Base-by-base conservation (phyloP, 2,329 filamentous ascomycete species). In the Gaeumannomyces sp. region DNA sequence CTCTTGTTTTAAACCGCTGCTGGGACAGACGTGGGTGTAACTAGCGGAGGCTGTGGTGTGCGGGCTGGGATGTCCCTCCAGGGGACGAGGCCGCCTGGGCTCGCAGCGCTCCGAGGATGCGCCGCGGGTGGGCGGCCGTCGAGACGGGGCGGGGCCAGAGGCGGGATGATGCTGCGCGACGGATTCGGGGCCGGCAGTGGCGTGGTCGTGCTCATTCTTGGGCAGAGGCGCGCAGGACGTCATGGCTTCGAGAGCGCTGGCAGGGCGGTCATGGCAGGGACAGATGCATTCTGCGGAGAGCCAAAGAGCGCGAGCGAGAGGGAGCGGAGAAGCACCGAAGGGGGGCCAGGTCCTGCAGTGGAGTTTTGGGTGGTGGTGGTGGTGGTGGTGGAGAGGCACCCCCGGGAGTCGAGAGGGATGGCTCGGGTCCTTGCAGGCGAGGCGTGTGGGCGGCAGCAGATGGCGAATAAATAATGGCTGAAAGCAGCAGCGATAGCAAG, bases 161-260 rank as follows among this genome's bases (percentile, higher is more conserved):
- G 38, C 58, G 61, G 63, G 22, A 50, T 31, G 33, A 57, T 38
- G 59, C 22, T 50, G 53, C 50, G 28, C 53, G 61, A 53, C 29
- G 61, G 29, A 64, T 60, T 61, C 35, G 64, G 56, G 63, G 63
- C 64, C 56, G 65, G 61, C 63, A 63, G 65, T 65, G 61, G 64
- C 63, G 56, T 66, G 64, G 67, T 66, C 70, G 68, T 69, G 71
- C 67, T 71, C 64, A 69, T 71, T 69, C 71, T 70, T 71, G 69
- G 67, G 69, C 68, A 74, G 74, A 75, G 73, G 72, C 76, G 73
- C 74, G 71, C 74, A 73, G 73, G 73, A 74, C 75, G 75, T 80
- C 78, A 80, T 80, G 72, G 76, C 79, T 76, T 74, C 75, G 72
- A 73, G 69, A 67, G 69, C 67, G 70, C 70, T 29, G 25, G 27